Conservation (phyloP, 148 eudicot species). For the Chenopodium berlandieri region DNA sequence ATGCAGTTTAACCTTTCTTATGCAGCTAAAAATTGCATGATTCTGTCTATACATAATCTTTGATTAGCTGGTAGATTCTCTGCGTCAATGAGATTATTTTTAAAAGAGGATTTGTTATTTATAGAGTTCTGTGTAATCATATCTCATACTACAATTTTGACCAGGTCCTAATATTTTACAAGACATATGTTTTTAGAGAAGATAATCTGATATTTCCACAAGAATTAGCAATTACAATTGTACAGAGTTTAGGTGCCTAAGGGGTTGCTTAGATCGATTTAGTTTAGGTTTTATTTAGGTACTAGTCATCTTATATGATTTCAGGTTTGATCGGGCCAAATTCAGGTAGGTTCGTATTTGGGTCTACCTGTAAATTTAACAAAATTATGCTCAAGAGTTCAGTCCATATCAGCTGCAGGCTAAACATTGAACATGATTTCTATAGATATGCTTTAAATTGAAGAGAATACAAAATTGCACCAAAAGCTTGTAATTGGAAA, state of each 20-base stretch:
- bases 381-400: background rate
- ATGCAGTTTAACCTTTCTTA: conserved; percentile 13
- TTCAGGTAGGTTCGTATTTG: too few species aligned
- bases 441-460: background rate
- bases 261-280: too few species aligned
- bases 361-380: background rate
- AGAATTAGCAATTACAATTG: background rate
- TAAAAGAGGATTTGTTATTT: conserved; percentile 21
- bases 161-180: conserved; percentile 1
- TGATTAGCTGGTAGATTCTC: background rate
- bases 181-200: background rate
- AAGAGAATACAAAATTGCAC: background rate
- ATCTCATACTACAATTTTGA: background rate
- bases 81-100: background rate
- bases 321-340: too few species aligned
- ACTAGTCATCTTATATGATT: too few species aligned
- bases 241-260: too few species aligned
- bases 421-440: conserved; percentile 3
- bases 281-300: too few species aligned
- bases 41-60: background rate
- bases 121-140: conserved; percentile 3
- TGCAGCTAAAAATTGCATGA: conserved; percentile 1
- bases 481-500: background rate
- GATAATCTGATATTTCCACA: background rate
- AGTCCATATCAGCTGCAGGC: background rate